These are phyloP conservation scores for Melampsora larici-populina DNA, from an alignment of 1,284 basidiomycete species.

Conservation along the genomic window DNA sequence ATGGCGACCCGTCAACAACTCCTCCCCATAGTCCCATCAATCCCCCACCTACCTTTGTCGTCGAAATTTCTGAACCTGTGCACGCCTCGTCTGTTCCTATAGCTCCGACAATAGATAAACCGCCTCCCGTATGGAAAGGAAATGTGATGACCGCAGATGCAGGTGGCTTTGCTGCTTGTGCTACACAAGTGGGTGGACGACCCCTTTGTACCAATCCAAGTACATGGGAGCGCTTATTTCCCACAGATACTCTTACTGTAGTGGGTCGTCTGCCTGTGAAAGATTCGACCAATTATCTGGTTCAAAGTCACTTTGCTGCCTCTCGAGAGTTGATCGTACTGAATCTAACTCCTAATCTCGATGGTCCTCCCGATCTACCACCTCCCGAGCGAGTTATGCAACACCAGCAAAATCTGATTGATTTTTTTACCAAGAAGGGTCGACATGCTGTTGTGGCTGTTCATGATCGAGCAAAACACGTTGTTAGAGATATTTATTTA, in stretches of 20 bases:
- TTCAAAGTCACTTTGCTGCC: constrained; percentile 49
- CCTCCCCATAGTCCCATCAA: constrained; percentile 15
- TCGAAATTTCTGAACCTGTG: not conserved
- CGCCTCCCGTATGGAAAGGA: constrained; percentile 48
- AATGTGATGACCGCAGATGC: constrained; percentile 49
- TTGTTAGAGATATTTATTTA: constrained; percentile 79
- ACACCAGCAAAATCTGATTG: constrained; percentile 48
- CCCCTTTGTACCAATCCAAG: constrained; percentile 45
- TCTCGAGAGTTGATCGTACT: constrained; percentile 49
- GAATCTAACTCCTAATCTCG: constrained; percentile 48
- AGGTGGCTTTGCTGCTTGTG: constrained; percentile 49
- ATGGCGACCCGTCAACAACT: constrained; percentile 30
- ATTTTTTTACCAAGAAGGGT: constrained; percentile 47
- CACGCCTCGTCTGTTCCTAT: not conserved
- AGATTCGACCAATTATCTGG: constrained; percentile 50
- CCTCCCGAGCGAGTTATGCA: constrained; percentile 45
- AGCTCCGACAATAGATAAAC: constrained; percentile 3
- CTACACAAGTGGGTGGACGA: constrained; percentile 50
- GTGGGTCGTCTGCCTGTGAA: constrained; percentile 48
- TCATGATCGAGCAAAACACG: constrained; percentile 44
- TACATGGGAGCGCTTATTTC: constrained; percentile 48
- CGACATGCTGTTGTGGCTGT: constrained; percentile 50
- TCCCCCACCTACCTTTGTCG: not conserved
- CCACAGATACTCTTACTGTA: constrained; percentile 46
- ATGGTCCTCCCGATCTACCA: constrained; percentile 48